Base-by-base conservation (phyloP, 768 basidiomycete genomes). In the Lanmaoa rubissima region DNA sequence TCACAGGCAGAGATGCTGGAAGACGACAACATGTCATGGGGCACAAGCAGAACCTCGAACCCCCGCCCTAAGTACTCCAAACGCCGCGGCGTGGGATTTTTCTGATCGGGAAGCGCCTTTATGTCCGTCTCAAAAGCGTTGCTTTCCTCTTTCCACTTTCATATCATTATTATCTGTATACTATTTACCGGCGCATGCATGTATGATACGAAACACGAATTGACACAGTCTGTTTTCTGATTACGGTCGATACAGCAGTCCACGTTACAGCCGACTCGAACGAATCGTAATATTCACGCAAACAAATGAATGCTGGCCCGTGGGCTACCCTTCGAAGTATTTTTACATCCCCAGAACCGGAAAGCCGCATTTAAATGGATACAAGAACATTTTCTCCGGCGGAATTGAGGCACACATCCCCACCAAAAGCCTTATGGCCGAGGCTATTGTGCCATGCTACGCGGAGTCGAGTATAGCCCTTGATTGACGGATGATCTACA, bases 21-120 rank as follows among this genome's bases (percentile, higher is more conserved):
- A 5, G 67, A 68, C 2, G 67, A 68, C 41, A 68, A 68, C 39
- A 70, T 70, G 67, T 65, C 67, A 24, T 68, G 67, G 67, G 58
- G 55, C 11, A 28, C 52, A 17, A 11, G 48, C 6, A 65, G 49
- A 54, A 6, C 35, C n/a, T 48, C 51, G 21, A 42, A 26, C 6
- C 32, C 40, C 21, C 48, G 11, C 19, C 34, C 55, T 9, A 61
- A 55, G 55, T 31, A 40, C 36, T 51, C 55, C 43, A 52, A 54
- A 43, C 62, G 41, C 6, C 53, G 50, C 43, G 57, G 21, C 39
- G 14, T 53, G 32, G 43, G 39, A 26, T 38, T 58, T 43, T 65
- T 65, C 55, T 68, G 43, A 51, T 51, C 6, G 21, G 3, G 14
- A 32, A 16, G 7, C 31, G n/a, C 16, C 11, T 46, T 13, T 24